These are phyloP conservation scores for Xylariaceae sp. DNA, from an alignment of 2,329 filamentous ascomycete species.

Conservation along the genomic window DNA sequence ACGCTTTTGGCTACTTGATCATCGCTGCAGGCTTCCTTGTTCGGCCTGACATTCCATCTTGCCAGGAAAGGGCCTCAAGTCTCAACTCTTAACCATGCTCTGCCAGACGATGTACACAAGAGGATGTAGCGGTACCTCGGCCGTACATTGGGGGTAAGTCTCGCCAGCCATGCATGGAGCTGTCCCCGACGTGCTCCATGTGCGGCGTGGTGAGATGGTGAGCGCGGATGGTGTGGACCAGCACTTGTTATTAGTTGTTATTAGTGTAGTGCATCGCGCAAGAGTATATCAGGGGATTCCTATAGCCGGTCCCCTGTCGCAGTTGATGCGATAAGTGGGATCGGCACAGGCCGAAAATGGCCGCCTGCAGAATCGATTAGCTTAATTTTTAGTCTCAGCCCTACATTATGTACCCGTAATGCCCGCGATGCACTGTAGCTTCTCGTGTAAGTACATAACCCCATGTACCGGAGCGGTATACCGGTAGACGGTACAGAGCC, in stretches of 20 bases:
- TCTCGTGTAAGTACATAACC: too few species aligned
- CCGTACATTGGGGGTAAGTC: conserved; percentile 8
- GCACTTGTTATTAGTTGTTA: too few species aligned
- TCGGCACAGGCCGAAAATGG: conserved; percentile 26
- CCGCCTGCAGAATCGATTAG: conserved; percentile 28
- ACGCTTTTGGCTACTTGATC: conserved; percentile 1
- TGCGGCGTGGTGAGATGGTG: conserved; percentile 13
- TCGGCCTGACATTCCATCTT: background rate
- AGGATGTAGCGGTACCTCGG: too few species aligned
- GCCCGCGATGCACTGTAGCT: background rate
- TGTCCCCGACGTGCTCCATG: conserved; percentile 6
- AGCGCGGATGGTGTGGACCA: background rate
- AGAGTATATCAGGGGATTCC: too few species aligned
- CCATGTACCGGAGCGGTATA: too few species aligned
- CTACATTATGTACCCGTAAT: conserved; percentile 6
- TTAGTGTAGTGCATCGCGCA: background rate
- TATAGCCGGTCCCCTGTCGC: background rate
- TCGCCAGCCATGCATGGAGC: conserved; percentile 10
- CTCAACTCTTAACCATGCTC: too few species aligned
- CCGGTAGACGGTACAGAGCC: too few species aligned
- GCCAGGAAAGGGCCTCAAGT: background rate
- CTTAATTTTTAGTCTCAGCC: conserved; percentile 20
- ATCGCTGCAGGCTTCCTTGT: conserved; percentile 24
- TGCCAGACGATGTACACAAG: too few species aligned
- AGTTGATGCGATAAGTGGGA: conserved; percentile 15